Evolutionary conservation across 805 yeast species (phyloP), one percentile per base, ranked within the genome.

Genomic region (Candida montana): DNA sequence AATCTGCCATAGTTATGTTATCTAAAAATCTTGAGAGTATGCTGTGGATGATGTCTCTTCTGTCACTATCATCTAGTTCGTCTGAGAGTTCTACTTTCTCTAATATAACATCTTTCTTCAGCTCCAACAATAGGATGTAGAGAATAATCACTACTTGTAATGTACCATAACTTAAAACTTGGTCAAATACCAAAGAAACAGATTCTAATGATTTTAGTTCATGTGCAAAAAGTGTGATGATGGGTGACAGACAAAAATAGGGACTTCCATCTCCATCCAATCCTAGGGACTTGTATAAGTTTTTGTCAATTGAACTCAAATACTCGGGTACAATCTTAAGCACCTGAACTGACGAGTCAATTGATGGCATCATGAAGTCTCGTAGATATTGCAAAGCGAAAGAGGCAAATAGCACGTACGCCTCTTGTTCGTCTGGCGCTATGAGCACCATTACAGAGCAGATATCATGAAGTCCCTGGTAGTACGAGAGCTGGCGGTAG

Each of bases 401-500:
- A 24, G 63, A 57, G 41, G 79, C 81, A 37, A 90, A 36, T 8
- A 35, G 13, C 8, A 3, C 7, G 28, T 47, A 52, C 1, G 48
- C 63, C 7, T 79, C 53, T 17, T 54, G 54, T 41, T 51, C 64
- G 4, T 59, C 64, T 18, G 57, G 51, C 10, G 79, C 76, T 1
- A 82, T 75, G 15, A 82, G 56, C 5, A 84, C 63, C 7, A 85
- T 66, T 5, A 84, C 71, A 29, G 85, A 71, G 2, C 87, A 89
- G 17, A 93, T 68, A 53, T 93, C 98, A 61, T 91, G 98, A 59
- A 74, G 87, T 0, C 99, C 99, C 62, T 91, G 99, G 59, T 89
- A 91, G 61, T 91, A 91, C 44, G 77, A 68, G 32, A 90, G 64
- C 4, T 61, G 53, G 0, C 90, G 90, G 49, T 81, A 65, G 13